These are phyloP conservation scores for Schizopora paradoxa DNA, from an alignment of 1,284 basidiomycete species.

Conservation along the genomic window DNA sequence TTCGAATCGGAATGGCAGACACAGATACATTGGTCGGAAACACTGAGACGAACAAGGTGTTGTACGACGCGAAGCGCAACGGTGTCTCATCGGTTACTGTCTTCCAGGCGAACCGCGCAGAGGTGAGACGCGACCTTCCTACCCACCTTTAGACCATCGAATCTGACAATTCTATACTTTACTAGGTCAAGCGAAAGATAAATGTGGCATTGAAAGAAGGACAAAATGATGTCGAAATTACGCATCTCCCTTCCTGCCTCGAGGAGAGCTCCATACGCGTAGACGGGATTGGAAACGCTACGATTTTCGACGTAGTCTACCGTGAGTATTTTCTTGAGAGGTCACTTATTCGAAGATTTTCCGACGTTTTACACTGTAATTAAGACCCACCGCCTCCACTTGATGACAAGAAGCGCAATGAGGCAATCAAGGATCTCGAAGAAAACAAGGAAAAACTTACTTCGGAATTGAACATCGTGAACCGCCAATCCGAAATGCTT, in stretches of 20 bases:
- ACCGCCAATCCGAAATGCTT: constrained; percentile 13
- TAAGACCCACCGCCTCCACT: background rate
- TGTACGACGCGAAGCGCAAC: constrained; percentile 13
- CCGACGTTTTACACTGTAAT: background rate
- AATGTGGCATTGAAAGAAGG: constrained; percentile 15
- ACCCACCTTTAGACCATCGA: background rate
- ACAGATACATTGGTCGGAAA: background rate
- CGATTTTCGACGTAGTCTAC: constrained; percentile 25
- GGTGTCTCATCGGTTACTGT: constrained; percentile 18
- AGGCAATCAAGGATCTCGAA: constrained; percentile 2
- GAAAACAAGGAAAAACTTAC: background rate
- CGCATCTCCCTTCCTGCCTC: constrained; percentile 20
- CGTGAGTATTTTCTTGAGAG: constrained; percentile 5
- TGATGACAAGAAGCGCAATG: constrained; percentile 11
- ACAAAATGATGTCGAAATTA: constrained; percentile 23
- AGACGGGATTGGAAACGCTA: constrained; percentile 21
- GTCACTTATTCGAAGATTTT: background rate
- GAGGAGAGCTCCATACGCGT: constrained; percentile 24
- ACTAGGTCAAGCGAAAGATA: constrained; percentile 3
- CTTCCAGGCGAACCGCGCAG: constrained; percentile 18
- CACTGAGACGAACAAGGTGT: constrained; percentile 1
- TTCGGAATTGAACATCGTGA: constrained; percentile 1
- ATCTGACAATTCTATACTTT: background rate
- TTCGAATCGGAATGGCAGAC: background rate
- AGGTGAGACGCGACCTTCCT: constrained; percentile 10